Evolutionary conservation across 2,329 filamentous ascomycete species (phyloP).

Genomic region (Botrytis deweyae): DNA sequence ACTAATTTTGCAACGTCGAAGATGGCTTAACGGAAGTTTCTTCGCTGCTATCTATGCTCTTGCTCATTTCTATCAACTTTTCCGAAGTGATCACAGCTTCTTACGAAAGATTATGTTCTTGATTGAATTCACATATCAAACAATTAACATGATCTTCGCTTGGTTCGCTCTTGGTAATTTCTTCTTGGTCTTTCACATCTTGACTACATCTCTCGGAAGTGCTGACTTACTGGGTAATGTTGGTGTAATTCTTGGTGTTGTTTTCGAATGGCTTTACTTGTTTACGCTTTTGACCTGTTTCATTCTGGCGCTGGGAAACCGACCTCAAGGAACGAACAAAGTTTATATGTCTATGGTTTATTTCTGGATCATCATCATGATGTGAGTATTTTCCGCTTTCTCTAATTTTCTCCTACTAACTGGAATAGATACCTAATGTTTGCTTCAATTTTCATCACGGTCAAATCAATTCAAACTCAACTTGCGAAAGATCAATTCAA

Average conservation of each 20-base stretch:
- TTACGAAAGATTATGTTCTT: conserved; percentile 87
- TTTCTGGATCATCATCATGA: conserved; percentile 96
- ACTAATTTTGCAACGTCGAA: conserved; percentile 91
- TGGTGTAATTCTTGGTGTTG: conserved; percentile 77
- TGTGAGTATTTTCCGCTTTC: conserved; percentile 52
- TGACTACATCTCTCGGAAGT: conserved; percentile 81
- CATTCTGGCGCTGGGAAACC: conserved; percentile 89
- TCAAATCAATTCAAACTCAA: conserved; percentile 76
- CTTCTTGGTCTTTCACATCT: conserved; percentile 98
- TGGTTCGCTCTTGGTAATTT: conserved; percentile 99
- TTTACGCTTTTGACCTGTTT: conserved; percentile 92
- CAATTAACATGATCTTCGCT: conserved; percentile 91
- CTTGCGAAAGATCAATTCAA: conserved; percentile 63
- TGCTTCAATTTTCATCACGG: conserved; percentile 90
- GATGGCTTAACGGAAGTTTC: conserved; percentile 98
- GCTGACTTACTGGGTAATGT: conserved; percentile 68
- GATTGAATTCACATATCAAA: conserved; percentile 93
- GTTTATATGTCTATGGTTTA: conserved; percentile 97
- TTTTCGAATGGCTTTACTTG: conserved; percentile 96
- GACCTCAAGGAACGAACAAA: conserved; percentile 88
- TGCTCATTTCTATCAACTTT: conserved; percentile 90
- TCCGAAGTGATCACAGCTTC: conserved; percentile 87
- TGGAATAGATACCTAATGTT: conserved; percentile 77
- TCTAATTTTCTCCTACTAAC: conserved; percentile 22
- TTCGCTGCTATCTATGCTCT: conserved; percentile 98